Percentiles rank a stretch among this genome's conserved stretches.
These are phyloP conservation scores for Fusarium sp. DNA, from an alignment of 2,329 filamentous ascomycete species.

Conservation along the genomic window DNA sequence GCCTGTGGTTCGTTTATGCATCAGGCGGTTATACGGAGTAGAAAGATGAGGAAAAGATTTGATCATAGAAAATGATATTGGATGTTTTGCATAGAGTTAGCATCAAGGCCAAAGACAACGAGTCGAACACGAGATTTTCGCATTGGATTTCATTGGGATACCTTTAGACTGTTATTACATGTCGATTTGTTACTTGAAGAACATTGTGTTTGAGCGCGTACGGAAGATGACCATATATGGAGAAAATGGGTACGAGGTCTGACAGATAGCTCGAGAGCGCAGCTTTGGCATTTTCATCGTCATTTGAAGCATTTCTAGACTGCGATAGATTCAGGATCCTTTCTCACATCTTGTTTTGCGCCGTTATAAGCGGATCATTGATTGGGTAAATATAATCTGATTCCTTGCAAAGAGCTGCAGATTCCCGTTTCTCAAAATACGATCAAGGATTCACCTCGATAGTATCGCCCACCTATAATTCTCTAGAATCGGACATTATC, in stretches of 20 bases:
- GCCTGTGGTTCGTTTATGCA: conserved; percentile 24
- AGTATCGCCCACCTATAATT: background rate
- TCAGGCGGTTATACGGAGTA: conserved; percentile 9
- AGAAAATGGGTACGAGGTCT: conserved; percentile 24
- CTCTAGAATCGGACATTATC: background rate
- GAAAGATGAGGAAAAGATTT: conserved; percentile 35
- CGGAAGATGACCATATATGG: conserved; percentile 20
- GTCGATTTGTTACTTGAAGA: conserved; percentile 38
- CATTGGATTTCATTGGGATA: conserved; percentile 47
- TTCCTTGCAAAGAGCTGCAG: background rate
- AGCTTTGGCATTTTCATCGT: conserved; percentile 27
- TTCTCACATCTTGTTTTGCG: background rate
- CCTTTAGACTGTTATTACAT: conserved; percentile 51
- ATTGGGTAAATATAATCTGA: background rate
- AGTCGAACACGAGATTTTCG: conserved; percentile 29
- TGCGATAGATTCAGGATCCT: conserved; percentile 25
- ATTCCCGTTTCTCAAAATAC: background rate
- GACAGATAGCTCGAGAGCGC: conserved; percentile 21
- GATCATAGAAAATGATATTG: conserved; percentile 44
- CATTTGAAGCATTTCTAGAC: conserved; percentile 29
- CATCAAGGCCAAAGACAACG: conserved; percentile 34
- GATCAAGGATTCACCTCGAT: background rate
- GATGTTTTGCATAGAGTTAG: conserved; percentile 46
- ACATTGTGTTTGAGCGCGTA: conserved; percentile 25
- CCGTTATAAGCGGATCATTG: background rate